phyloP scores from a whole-genome alignment of 2,329 filamentous ascomycete genomes.

The Arthrobotrys pseudoclavata region DNA sequence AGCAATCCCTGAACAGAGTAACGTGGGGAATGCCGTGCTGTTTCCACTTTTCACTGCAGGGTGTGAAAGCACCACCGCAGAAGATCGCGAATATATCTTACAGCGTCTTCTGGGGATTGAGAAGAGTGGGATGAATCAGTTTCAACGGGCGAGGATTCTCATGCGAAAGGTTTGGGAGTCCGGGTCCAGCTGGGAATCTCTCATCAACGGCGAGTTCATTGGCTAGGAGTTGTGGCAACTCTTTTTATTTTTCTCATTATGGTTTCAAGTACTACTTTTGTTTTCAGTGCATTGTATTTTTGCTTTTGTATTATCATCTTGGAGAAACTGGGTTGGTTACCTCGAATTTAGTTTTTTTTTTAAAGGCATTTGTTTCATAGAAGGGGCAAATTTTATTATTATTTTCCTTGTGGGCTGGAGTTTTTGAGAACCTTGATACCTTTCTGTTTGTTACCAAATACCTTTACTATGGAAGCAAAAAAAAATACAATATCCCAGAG shows the following conservation, averaged over 20 bases:
- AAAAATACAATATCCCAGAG: slow-evolving; percentile 17
- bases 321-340: slow-evolving; percentile 49
- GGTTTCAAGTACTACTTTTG: slow-evolving; percentile 21
- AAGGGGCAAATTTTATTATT: slow-evolving; percentile 39
- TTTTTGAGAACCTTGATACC: slow-evolving; percentile 54
- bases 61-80: slow-evolving; percentile 75
- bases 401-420: slow-evolving; percentile 37
- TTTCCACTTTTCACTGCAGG: slow-evolving; percentile 89
- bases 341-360: slow-evolving; percentile 27
- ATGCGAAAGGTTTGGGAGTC: slow-evolving; percentile 79
- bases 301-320: slow-evolving; percentile 54
- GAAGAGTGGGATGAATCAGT: slow-evolving; percentile 81
- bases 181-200: slow-evolving; percentile 77
- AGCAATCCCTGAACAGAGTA: slow-evolving; percentile 75
- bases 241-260: slow-evolving; percentile 28
- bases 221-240: slow-evolving; percentile 68
- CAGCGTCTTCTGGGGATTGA: slow-evolving; percentile 77
- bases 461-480: slow-evolving; percentile 22
- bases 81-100: slow-evolving; percentile 74
- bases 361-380: slow-evolving; percentile 49
- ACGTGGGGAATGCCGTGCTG: slow-evolving; percentile 80
- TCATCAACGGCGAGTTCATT: slow-evolving; percentile 78
- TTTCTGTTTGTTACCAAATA: slow-evolving; percentile 43
- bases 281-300: slow-evolving; percentile 28
- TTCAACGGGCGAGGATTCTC: slow-evolving; percentile 73